Evolutionary conservation across 1,284 basidiomycete genomes (phyloP).

Genomic region (Trametes pubescens): DNA sequence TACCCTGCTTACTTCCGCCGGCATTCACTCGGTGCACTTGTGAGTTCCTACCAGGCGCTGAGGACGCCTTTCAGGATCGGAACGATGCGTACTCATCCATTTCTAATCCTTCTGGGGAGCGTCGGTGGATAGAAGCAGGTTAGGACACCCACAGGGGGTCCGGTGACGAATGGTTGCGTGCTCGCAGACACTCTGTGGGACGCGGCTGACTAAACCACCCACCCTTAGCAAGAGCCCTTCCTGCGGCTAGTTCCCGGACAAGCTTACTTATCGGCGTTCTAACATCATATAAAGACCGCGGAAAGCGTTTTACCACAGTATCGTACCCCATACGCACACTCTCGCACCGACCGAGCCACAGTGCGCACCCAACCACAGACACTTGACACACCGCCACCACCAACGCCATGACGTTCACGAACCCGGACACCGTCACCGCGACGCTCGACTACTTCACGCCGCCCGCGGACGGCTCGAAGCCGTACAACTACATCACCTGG

Average conservation of each 20-base stretch:
- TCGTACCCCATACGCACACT: background rate
- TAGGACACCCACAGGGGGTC: background rate
- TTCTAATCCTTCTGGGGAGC: background rate
- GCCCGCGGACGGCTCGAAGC: conserved; percentile 44
- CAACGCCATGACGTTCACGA: conserved; percentile 25
- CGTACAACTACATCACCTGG: conserved; percentile 40
- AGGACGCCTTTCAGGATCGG: too few species aligned
- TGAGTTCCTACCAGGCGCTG: too few species aligned
- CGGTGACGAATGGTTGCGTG: conserved; percentile 22
- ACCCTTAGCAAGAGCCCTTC: conserved; percentile 6
- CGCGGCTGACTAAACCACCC: conserved; percentile 12
- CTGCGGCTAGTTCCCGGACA: background rate
- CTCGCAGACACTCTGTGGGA: conserved; percentile 6
- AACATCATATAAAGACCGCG: conserved; percentile 6
- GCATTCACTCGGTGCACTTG: too few species aligned
- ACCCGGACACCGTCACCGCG: conserved; percentile 34
- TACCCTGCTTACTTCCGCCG: too few species aligned
- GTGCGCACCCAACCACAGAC: background rate
- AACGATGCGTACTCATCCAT: too few species aligned
- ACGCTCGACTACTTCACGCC: conserved; percentile 43
- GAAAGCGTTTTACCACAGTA: background rate
- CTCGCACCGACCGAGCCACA: background rate
- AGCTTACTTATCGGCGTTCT: background rate
- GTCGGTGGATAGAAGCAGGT: background rate
- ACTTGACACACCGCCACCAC: background rate